Base-by-base conservation (phyloP, 192 early-diverging fungal species). In the Geranomyces variabilis region DNA sequence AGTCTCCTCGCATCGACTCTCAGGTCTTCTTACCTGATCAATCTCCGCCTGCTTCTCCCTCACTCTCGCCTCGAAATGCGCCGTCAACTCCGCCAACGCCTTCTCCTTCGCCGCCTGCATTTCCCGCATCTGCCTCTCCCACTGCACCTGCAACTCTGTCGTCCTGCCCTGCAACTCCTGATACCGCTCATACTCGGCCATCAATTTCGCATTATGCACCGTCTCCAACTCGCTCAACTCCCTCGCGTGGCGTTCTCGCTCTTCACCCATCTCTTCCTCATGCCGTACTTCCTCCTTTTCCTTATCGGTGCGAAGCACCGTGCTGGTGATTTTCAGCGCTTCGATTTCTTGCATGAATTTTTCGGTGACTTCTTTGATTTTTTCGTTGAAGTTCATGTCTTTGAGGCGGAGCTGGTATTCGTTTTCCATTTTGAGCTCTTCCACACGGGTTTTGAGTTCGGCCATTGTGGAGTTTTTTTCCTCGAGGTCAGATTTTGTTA, bases 341-440 rank as follows among this genome's bases (percentile, higher is more conserved):
- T 88, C 86, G 63, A 89, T 88, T 71, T 89, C 87, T 69, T 89
- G 84, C 76, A 81, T 80, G 63, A 84, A 84, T 76, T 88, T 89
- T 64, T 88, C 87, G 17, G 86, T 87, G 28, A 83, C 76, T 74
- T 88, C 82, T 61, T 86, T 88, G 70, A 89, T 82, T 71, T 88
- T 88, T 69, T 89, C 87, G 76, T 86, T 88, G 75, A 81, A 88
- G 69, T 88, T 88, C 86, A 89, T 87, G 67, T 89, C 87, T 67
- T 89, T 89, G 17, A 89, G 71, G 19, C 86, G 66, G 19, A 89
- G 75, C 67, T 89, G 87, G 71, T 89, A 89, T 62, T 89, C 87
- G 73, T 89, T 86, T 72, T 89, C 87, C 84, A 88, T 83, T 66
- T 89, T 89, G 30, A 89, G 75, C 59, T 89, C 87, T 59, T 89